Conservation (phyloP, 2,329 filamentous ascomycete species). For the Colletotrichum horii region DNA sequence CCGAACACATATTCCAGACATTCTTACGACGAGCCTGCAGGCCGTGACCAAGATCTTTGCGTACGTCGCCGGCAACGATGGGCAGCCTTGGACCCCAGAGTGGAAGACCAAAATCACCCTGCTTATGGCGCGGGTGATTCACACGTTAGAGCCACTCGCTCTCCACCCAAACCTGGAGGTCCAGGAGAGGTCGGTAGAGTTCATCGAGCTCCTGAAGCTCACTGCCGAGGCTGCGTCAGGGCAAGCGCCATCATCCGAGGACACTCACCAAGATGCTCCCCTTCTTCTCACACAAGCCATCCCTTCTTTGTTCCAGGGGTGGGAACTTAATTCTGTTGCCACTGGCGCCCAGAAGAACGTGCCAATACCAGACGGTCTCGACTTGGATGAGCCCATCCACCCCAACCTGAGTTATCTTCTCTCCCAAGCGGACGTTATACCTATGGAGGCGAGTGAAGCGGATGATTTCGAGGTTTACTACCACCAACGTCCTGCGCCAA, state of each 20-base stretch:
- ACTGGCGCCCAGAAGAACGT: constrained; percentile 84
- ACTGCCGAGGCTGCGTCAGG: constrained; percentile 80
- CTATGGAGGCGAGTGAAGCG: constrained; percentile 56
- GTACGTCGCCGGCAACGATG: constrained; percentile 68
- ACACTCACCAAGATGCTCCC: constrained; percentile 70
- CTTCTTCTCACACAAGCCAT: constrained; percentile 89
- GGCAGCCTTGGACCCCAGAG: constrained; percentile 72
- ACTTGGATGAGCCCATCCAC: constrained; percentile 85
- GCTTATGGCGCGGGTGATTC: constrained; percentile 80
- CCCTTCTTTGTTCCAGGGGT: constrained; percentile 82
- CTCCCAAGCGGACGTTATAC: constrained; percentile 57
- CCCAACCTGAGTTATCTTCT: constrained; percentile 73
- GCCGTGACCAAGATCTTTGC: constrained; percentile 86
- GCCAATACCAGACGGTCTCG: constrained; percentile 75
- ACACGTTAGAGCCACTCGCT: constrained; percentile 79
- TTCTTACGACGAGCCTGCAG: constrained; percentile 82
- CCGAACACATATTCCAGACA: constrained; percentile 62
- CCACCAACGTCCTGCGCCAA: constrained; percentile 58
- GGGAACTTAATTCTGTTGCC: constrained; percentile 92
- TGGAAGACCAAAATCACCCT: constrained; percentile 78
- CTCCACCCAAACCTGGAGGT: constrained; percentile 90
- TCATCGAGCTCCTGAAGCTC: constrained; percentile 86
- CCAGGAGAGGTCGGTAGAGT: constrained; percentile 92
- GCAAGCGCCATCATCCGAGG: constrained; percentile 63
- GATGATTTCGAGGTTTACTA: constrained; percentile 74